These are phyloP conservation scores for Trametes maxima DNA, from an alignment of 768 basidiomycete species.

Conservation along the genomic window DNA sequence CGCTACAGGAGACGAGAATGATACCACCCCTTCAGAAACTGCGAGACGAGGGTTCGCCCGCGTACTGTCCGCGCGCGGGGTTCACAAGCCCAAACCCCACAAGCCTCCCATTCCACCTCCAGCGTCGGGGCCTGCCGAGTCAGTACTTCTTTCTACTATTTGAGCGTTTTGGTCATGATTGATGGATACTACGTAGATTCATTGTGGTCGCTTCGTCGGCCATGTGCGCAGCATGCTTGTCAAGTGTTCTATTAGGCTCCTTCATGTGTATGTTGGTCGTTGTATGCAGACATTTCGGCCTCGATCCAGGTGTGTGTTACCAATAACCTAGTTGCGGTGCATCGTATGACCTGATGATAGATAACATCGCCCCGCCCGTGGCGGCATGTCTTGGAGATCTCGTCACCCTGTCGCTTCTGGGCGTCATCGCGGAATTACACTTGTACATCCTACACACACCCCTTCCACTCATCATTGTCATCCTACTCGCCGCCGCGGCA, in stretches of 20 bases:
- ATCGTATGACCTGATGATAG: constrained; percentile 39
- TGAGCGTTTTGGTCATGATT: neutral
- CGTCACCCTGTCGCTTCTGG: constrained; percentile 83
- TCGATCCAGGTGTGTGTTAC: constrained; percentile 73
- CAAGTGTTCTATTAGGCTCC: constrained; percentile 79
- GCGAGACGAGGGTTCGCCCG: neutral
- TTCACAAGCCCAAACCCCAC: constrained; percentile 18
- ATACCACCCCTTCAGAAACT: neutral
- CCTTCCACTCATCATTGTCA: constrained; percentile 58
- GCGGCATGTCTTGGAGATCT: constrained; percentile 94
- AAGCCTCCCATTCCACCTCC: constrained; percentile 14
- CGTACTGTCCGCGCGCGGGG: constrained; percentile 5
- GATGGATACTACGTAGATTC: constrained; percentile 49
- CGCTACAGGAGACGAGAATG: constrained; percentile 4
- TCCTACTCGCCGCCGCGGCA: constrained; percentile 51
- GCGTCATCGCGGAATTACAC: constrained; percentile 70
- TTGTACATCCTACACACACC: constrained; percentile 66
- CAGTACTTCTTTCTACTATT: constrained; percentile 11
- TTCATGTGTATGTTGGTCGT: constrained; percentile 91
- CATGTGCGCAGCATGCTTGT: constrained; percentile 80
- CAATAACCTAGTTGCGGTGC: neutral
- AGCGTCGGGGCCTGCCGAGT: constrained; percentile 39
- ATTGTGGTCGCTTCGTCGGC: constrained; percentile 75
- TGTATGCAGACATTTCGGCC: constrained; percentile 68
- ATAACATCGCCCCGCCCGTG: constrained; percentile 94